Evolutionary conservation across 306 rosid genomes (phyloP), one percentile per base, ranked within the genome.

Genomic region (Quercus suber): DNA sequence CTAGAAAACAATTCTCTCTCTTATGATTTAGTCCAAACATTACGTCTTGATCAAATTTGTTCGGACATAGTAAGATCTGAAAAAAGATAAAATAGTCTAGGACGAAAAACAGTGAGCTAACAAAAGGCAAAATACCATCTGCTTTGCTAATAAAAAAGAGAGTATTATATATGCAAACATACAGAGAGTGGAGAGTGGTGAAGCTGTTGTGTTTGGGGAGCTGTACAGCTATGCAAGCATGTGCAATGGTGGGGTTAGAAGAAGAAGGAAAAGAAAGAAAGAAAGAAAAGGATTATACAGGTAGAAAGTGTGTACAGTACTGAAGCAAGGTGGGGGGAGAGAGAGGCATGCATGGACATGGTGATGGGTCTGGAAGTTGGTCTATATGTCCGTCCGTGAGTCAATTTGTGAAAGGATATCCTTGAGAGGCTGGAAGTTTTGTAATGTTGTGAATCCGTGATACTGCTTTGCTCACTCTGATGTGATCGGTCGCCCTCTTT

Each of bases 371-470:
- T 60, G 33, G 15, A 23, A 60, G 33, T 65, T 65, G 41, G 55
- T 56, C 67, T 60, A 27, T 12, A 23, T 21, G 33, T 30, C 9
- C 27, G 72, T 35, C 72, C 72, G 72, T 68, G 72, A 49, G 33
- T 58, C 2, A 8, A 30, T 51, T 69, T 74, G 67, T 35, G 74
- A 12, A n/a, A 74, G 53, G 63, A 64, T 75, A 64, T 30, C 69
- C 71, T 43, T 41, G 13, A 49, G 74, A 71, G 21, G 73, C 76
- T 53, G 81, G 53, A 71, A 49, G 70, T 19, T 63, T 82, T 82
- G 85, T 88, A 83, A 41, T 17, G 31, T 90, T 86, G 86, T 81
- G 72, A 17, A 79, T 88, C 94, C 94, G 94, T 90, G 93, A 89
- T 63, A 80, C 69, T 51, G 5, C 84, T 81, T 84, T 75, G 41